Base-by-base conservation (phyloP, 2,329 filamentous ascomycete genomes). In the Alternaria brassicae region DNA sequence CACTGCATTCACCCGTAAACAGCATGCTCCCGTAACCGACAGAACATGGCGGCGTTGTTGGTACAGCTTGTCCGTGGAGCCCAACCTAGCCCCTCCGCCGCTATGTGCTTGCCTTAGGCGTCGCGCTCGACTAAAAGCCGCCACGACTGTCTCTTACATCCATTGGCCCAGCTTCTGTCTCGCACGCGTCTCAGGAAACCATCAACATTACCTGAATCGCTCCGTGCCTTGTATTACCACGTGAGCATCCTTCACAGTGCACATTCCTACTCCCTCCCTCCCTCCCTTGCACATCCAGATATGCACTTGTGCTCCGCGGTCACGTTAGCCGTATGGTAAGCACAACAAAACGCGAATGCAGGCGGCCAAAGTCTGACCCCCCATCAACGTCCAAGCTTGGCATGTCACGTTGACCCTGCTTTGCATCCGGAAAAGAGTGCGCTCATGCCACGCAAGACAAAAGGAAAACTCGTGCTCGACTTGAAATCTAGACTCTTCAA, bases 161-260 rank as follows among this genome's bases (percentile, higher is more conserved):
- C 25, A 73, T 74, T 74, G 70, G 72, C 67, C 53, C 56, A 66
- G 52, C 58, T 56, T 48, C 48, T 62, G 73, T 75, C 71, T 75
- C 70, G 71, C 60, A 61, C 61, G 55, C 69, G 72, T 76, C 72
- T 75, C 71, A 74, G 67, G 61, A 45, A 25, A 52, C 32, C 56
- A 59, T 61, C 68, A 63, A 65, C 70, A 65, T 71, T 66, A 23
- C 13, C n/a, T 28, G 37, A 15, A 30, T 12, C 72, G 71, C 68
- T 47, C 53, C 44, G 63, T 67, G 65, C 68, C 65, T 67, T 69
- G 64, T 65, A 60, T 57, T 57, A 55, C 47, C 45, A 42, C 45
- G 39, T 37, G 27, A 13, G 39, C 36, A 50, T 21, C n/a, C n/a
- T n/a, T 47, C 15, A 25, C 30, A 21, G 7, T 42, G 10, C 41